Evolutionary conservation across 2,329 filamentous ascomycete genomes (phyloP), one percentile per base, ranked within the genome.

Genomic region (Fusarium sp.): DNA sequence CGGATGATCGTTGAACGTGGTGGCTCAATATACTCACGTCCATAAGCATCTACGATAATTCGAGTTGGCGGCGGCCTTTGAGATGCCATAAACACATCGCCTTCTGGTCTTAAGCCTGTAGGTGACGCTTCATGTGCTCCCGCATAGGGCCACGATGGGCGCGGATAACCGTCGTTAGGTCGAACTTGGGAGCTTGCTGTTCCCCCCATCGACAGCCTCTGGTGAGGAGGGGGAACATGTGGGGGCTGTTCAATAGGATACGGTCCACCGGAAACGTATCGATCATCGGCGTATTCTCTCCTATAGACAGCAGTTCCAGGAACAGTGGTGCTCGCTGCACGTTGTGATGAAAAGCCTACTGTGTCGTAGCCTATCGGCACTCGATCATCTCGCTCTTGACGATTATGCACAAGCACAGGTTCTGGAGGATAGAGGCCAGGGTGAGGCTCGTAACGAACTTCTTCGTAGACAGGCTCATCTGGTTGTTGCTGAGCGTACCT

Each of bases 1-100:
- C 88, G 75, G 49, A 76, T 83, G 25, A 86, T 78, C 23, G 85
- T 75, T 30, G 81, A 75, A 53, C 85, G 85, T 15, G 83, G 76
- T 32, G 89, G 88, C 75, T 91, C 89, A 67, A 88, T 81, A 83
- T 95, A 98, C 79, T 94, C 91, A 80, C 94, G 93, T 44, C 95
- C 95, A 81, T 91, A 94, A 70, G 93, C 90, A 82, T 98, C 95
- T 61, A 97, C 86, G 38, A 97, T 87, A 71, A 97, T 92, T 69
- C 92, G 90, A 62, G 91, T 85, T 50, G 88, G 84, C 23, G 88
- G 87, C 11, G 88, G 86, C 56, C 85, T 81, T 76, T 85, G 85
- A 52, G 85, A 85, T 4, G 83, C 83, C 83, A 89, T 86, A n/a
- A 85, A 83, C 37, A 87, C 83, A 72, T 88, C 86, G 53, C 80